Evolutionary conservation across 352 stramenopile genomes (phyloP), one percentile per base, ranked within the genome.

Genomic region (Pythium volutum): DNA sequence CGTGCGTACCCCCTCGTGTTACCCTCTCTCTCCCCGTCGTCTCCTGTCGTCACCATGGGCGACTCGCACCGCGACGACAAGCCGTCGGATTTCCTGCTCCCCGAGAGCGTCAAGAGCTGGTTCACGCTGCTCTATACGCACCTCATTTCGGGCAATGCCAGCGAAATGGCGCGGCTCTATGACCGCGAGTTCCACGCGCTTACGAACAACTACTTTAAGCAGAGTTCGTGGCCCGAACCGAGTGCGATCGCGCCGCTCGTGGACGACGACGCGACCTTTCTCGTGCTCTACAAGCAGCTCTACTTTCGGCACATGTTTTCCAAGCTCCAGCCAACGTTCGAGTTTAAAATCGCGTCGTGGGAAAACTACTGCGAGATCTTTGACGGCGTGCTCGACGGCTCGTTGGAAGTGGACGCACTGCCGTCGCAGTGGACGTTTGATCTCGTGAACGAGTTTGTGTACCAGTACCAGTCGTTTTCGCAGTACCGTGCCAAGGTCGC

Each of bases 381-480:
- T 63, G 94, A 98, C 62, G 82, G 89, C 54, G 81, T 98, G 22
- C 70, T 99, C 54, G 76, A 92, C 54, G 73, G 91, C 43, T 88
- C 75, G 62, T 71, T 93, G 43, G 82, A 93, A 41, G 70, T 96
- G 9, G 80, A 94, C 57, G 76, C 67, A 45, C 77, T 99, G 50
- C 87, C 97, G 16, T 88, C 95, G 9, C 92, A 98, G 73, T 99
- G 97, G 97, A 82, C 97, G 42, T 99, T 99, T 75, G 97, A 99
- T 79, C 97, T 99, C 65, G 79, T 99, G 14, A 89, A 98, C 66
- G 97, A 99, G 81, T 99, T 99, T 67, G 90, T 99, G 1, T 99
- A 99, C 78, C 96, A 99, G 78, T 99, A 98, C 81, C 96, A 99
- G 79, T 96, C 91, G 59, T 99, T 98, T 72, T 98, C 93, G 74